Base-by-base conservation (phyloP, 208 protist species). In the Crithidia mellificae region DNA sequence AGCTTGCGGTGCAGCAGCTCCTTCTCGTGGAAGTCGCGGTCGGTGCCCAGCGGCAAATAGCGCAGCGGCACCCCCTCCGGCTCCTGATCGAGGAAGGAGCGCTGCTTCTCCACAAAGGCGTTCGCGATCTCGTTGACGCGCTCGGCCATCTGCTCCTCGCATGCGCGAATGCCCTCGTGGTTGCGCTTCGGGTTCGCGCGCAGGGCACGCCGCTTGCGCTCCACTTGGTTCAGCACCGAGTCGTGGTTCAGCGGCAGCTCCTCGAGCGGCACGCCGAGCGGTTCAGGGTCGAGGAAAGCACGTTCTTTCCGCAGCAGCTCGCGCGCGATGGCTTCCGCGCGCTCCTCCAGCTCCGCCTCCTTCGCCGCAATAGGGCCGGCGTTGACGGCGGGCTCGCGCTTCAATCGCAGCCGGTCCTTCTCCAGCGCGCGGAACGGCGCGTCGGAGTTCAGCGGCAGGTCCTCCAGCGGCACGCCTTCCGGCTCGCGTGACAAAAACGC, bases 231-330 rank as follows among this genome's bases (percentile, higher is more conserved):
- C 19, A 96, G 68, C 15, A 66, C n/a, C n/a, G 25, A 29, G 30
- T 96, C 84, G 56, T 73, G 27, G 67, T 96, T 92, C 27, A 96
- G 78, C 25, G 85, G 87, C 19, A 96, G 79, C 44, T 94, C 85
- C 47, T 82, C 81, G 5, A 96, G 75, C 27, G 83, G 84, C 44
- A 96, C 81, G 41, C 91, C 88, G 12, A 90, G 65, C 11, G 91
- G 91, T 73, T 93, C 88, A n/a, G 75, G 85, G 25, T 96, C 91
- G 32, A 96, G 76, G 52, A 92, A 92, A 25, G 80, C 80, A 49
- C 87, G 85, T 72, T 95, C 90, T 70, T 87, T 87, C 44, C 77
- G 79, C 24, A 91, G 78, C 47, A 91, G 36, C 24, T 85, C 76
- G 17, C 59, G 71, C 22, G 90, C 90, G 12, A 94, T 59, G 53